Evolutionary conservation across 2,329 filamentous ascomycete genomes (phyloP).

Genomic region (Hymenoscyphus fructigenus): DNA sequence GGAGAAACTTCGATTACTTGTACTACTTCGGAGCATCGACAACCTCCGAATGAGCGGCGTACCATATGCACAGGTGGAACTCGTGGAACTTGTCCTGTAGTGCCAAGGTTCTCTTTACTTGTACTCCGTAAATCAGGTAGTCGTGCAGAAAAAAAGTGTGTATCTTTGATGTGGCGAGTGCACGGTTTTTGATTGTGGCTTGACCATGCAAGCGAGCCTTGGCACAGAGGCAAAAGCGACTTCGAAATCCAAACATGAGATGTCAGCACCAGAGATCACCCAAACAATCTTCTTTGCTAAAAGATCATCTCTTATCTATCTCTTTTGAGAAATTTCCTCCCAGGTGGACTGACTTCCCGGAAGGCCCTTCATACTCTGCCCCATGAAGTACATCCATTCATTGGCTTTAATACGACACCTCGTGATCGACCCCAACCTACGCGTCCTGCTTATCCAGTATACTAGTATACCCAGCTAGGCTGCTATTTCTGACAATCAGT

Average conservation of each 20-base stretch:
- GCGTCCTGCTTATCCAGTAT: background rate
- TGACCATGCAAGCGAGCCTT: slow-evolving; percentile 1
- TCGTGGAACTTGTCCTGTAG: background rate
- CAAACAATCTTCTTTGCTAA: background rate
- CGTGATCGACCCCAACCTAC: background rate
- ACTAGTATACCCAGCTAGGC: background rate
- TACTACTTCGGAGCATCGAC: background rate
- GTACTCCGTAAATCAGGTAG: background rate
- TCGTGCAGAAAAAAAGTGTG: background rate
- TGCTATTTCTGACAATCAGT: background rate
- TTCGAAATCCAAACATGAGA: background rate
- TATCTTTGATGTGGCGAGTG: background rate
- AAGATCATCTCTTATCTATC: background rate
- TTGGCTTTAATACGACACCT: background rate
- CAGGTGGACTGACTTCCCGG: background rate
- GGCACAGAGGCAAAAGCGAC: background rate
- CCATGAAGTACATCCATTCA: too few relatives aligned
- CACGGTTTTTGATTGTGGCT: background rate
- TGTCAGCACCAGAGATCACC: background rate
- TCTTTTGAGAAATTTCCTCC: background rate
- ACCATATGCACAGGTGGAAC: background rate
- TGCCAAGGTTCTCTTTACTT: background rate
- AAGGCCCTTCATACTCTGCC: too few relatives aligned
- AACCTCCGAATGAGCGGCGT: background rate
- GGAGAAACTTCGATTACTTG: background rate